phyloP scores from a whole-genome alignment of 2,329 filamentous ascomycete genomes.

The Talaromyces sp. region DNA sequence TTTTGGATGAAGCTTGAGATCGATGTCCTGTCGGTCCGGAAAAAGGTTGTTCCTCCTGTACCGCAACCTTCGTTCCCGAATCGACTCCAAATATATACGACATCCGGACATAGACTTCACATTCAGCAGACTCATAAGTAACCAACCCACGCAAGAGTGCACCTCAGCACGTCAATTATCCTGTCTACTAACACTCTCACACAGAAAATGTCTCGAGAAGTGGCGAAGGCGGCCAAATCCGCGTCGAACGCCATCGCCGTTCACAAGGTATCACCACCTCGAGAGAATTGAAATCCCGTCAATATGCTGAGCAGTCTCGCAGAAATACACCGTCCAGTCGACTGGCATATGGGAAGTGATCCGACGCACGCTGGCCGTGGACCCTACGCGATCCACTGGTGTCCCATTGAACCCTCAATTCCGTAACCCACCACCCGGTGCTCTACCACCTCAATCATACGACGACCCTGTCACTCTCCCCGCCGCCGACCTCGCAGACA shows the following conservation, averaged over 20 bases:
- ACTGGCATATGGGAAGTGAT: slow-evolving; percentile 82
- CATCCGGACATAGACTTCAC: slow-evolving; percentile 2
- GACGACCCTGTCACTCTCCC: slow-evolving; percentile 79
- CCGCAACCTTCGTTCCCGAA: slow-evolving; percentile 1
- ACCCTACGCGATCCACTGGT: slow-evolving; percentile 84
- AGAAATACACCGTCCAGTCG: slow-evolving; percentile 97
- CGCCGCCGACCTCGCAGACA: slow-evolving; percentile 84
- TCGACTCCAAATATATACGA: slow-evolving; percentile 10
- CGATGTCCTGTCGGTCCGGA: slow-evolving; percentile 9
- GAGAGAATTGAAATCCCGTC: background rate
- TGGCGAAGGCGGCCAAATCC: slow-evolving; percentile 39
- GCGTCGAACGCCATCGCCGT: slow-evolving; percentile 38
- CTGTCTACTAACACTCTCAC: background rate
- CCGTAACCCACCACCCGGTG: slow-evolving; percentile 79
- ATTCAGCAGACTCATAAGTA: slow-evolving; percentile 8
- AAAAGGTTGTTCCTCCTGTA: slow-evolving; percentile 9
- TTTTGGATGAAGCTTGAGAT: background rate
- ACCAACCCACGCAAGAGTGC: background rate
- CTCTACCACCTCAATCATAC: slow-evolving; percentile 66
- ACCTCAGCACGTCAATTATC: background rate
- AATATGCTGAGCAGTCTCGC: slow-evolving; percentile 16
- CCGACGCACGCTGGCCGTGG: slow-evolving; percentile 74
- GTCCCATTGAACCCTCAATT: slow-evolving; percentile 89
- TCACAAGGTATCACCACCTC: slow-evolving; percentile 31
- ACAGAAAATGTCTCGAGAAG: slow-evolving; percentile 35